Evolutionary conservation across 192 early-diverging fungal genomes (phyloP).

Genomic region (Diversispora epigaea): DNA sequence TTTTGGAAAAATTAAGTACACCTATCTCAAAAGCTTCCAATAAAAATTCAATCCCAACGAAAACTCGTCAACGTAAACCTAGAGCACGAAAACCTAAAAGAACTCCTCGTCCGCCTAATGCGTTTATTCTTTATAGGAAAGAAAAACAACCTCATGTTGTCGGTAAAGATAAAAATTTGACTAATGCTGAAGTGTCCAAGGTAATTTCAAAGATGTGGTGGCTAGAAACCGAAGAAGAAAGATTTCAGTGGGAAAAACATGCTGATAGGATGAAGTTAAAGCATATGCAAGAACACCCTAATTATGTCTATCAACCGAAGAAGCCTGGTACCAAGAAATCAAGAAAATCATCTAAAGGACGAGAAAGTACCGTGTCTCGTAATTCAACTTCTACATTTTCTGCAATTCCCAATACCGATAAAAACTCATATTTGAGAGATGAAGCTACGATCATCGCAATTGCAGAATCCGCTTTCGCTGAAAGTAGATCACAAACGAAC

Average conservation of each 20-base stretch:
- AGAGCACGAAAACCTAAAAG: constrained; percentile 14
- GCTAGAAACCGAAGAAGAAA: constrained; percentile 26
- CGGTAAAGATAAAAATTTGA: constrained; percentile 22
- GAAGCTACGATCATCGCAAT: background rate
- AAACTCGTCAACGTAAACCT: constrained; percentile 7
- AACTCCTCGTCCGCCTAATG: constrained; percentile 33
- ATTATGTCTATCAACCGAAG: constrained; percentile 32
- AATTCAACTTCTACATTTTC: background rate
- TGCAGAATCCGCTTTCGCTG: too few species aligned
- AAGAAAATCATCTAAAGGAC: background rate
- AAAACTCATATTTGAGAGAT: background rate
- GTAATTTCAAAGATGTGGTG: constrained; percentile 31
- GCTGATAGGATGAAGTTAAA: constrained; percentile 27
- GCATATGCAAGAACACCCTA: constrained; percentile 29
- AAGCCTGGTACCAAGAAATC: constrained; percentile 28
- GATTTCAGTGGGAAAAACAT: constrained; percentile 31
- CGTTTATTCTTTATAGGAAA: constrained; percentile 27
- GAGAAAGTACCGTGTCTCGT: background rate
- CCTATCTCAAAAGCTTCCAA: background rate
- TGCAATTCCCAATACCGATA: background rate
- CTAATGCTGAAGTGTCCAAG: constrained; percentile 30
- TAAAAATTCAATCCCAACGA: background rate
- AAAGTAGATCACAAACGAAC: too few species aligned
- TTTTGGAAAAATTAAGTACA: background rate
- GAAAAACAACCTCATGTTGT: constrained; percentile 26